phyloP scores from a whole-genome alignment of 352 stramenopile species.

The Bremia lactucae region DNA sequence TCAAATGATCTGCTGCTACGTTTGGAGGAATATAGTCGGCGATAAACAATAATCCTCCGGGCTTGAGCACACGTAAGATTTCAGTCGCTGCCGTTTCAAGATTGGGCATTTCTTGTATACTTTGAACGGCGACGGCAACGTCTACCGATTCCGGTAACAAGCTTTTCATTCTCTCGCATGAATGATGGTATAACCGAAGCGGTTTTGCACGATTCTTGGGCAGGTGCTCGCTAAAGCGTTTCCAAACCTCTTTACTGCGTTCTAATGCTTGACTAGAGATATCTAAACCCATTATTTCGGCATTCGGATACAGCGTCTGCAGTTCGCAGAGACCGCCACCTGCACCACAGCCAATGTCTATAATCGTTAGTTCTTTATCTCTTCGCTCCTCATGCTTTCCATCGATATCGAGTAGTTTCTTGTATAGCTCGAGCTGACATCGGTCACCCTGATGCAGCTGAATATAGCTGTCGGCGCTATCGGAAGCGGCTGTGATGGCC shows the following conservation, averaged over 20 bases:
- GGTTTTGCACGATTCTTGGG: conserved; percentile 25
- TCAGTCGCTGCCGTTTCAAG: conserved; percentile 33
- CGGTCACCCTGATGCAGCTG: conserved; percentile 27
- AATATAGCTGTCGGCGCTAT: conserved; percentile 26
- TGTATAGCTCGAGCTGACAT: conserved; percentile 51
- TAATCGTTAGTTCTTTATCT: conserved; percentile 25
- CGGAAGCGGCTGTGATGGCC: conserved; percentile 8
- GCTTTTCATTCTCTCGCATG: conserved; percentile 49
- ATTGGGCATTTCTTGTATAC: conserved; percentile 53
- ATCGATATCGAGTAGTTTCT: conserved; percentile 36
- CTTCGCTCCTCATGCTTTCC: conserved; percentile 13
- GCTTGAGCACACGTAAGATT: conserved; percentile 47
- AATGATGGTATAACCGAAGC: conserved; percentile 52
- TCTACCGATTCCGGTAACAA: conserved; percentile 45
- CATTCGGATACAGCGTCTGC: conserved; percentile 42
- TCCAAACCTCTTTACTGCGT: conserved; percentile 56
- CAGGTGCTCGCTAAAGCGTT: conserved; percentile 29
- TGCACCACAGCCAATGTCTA: conserved; percentile 56
- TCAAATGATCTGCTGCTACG: conserved; percentile 22
- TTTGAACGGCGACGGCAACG: conserved; percentile 42
- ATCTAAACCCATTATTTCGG: conserved; percentile 42
- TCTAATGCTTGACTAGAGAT: conserved; percentile 54
- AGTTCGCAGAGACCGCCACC: conserved; percentile 54
- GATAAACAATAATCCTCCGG: conserved; percentile 46
- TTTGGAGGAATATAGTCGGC: conserved; percentile 59